Percentiles rank a stretch among this genome's conserved stretches.
Conservation (phyloP, 2,329 filamentous ascomycete species). For the Escovopsis sp. region DNA sequence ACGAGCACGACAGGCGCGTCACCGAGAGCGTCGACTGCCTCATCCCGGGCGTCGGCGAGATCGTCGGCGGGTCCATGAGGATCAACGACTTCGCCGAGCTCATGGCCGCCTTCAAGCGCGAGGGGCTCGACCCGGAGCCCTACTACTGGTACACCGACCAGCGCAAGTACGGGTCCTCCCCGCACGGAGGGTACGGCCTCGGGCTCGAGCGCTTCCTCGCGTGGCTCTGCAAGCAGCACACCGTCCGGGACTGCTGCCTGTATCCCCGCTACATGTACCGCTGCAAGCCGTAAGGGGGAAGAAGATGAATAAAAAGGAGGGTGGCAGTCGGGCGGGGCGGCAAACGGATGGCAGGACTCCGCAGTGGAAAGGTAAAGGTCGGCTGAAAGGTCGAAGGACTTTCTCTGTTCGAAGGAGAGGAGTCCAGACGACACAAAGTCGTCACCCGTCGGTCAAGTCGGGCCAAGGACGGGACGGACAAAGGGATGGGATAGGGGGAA, state of each 20-base stretch:
- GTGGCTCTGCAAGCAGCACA: slow-evolving; percentile 48
- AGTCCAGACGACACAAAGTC: no score
- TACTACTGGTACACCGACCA: slow-evolving; percentile 99
- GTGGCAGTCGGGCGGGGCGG: not conserved
- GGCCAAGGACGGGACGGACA: no score
- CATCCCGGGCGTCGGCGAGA: slow-evolving; percentile 92
- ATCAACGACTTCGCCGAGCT: slow-evolving; percentile 85
- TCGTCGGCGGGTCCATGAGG: slow-evolving; percentile 92
- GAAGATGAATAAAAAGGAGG: not conserved
- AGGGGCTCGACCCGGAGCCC: slow-evolving; percentile 67
- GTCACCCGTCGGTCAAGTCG: no score
- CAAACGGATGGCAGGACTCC: not conserved
- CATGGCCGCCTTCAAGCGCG: slow-evolving; percentile 71
- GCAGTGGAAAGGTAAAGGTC: no score
- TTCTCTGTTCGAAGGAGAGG: no score
- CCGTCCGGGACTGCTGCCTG: slow-evolving; percentile 50
- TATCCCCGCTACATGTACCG: slow-evolving; percentile 69
- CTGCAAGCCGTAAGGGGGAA: slow-evolving; percentile 49
- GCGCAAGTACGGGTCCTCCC: slow-evolving; percentile 80
- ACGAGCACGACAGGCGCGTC: slow-evolving; percentile 59
- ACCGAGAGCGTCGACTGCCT: slow-evolving; percentile 80
- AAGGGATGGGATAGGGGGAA: no score
- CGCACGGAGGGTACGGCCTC: slow-evolving; percentile 85
- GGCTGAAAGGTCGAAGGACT: no score
- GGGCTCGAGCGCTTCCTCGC: slow-evolving; percentile 42